These are phyloP conservation scores for Trichoderma endophyticum DNA, from an alignment of 2,329 filamentous ascomycete species.

Conservation along the genomic window DNA sequence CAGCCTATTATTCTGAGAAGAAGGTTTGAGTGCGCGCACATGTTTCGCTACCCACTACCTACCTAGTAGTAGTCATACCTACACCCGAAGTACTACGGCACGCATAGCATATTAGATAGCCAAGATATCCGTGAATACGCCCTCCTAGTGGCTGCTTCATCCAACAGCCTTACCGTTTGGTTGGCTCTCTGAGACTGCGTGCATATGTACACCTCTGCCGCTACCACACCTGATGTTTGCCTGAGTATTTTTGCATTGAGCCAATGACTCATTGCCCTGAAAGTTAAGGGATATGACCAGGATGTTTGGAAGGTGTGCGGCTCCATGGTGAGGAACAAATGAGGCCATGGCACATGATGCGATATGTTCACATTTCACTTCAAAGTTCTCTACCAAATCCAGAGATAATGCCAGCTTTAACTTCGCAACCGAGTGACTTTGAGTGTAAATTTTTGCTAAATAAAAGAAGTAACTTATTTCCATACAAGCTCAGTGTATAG, in stretches of 20 bases:
- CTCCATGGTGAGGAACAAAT: not conserved
- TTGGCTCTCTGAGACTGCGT: not conserved
- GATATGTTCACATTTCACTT: not conserved
- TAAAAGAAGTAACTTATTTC: not conserved
- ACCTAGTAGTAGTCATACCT: not conserved
- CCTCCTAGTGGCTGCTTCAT: not conserved
- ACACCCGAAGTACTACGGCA: not conserved
- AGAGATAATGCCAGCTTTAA: not conserved
- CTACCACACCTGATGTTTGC: not conserved
- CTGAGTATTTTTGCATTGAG: not conserved
- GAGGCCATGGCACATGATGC: not conserved
- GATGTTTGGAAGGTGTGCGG: not conserved
- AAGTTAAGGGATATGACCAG: not conserved
- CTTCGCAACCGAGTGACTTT: not conserved
- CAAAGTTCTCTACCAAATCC: not conserved
- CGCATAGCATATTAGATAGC: slow-evolving; percentile 1
- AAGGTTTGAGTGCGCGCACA: not conserved
- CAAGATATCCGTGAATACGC: not conserved
- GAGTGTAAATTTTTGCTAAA: not conserved
- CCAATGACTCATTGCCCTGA: not conserved
- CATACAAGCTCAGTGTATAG: not conserved
- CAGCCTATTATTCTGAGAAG: not conserved
- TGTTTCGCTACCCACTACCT: not conserved
- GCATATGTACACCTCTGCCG: not conserved
- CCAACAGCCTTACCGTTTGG: not conserved